phyloP scores from a whole-genome alignment of 1,139 yeast genomes.

The Ogataea hybrid region DNA sequence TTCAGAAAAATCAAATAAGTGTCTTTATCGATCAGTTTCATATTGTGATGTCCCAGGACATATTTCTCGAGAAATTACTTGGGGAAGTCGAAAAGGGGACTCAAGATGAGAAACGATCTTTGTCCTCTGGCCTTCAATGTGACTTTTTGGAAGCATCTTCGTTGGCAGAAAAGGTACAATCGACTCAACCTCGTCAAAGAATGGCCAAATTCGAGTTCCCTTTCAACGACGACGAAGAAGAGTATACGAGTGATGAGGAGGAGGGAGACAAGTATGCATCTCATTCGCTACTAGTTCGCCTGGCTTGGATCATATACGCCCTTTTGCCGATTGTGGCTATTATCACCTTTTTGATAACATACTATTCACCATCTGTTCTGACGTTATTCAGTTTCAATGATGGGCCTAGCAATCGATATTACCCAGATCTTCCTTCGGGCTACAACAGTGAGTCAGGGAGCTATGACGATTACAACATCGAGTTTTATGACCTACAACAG shows the following conservation, averaged over 20 bases:
- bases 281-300: conserved; percentile 9
- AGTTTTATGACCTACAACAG: conserved; percentile 52
- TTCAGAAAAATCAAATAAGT: conserved; percentile 4
- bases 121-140: not conserved
- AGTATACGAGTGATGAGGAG: conserved; percentile 10
- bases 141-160: conserved; percentile 9
- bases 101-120: not conserved
- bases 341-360: conserved; percentile 10
- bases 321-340: conserved; percentile 16
- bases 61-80: conserved; percentile 14
- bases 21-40: conserved; percentile 1
- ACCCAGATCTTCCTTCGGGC: conserved; percentile 28
- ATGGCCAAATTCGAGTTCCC: conserved; percentile 12
- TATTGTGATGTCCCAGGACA: conserved; percentile 11
- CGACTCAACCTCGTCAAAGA: conserved; percentile 10
- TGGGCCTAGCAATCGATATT: conserved; percentile 13
- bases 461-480: conserved; percentile 31
- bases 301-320: conserved; percentile 21
- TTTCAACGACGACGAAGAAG: conserved; percentile 7
- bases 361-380: conserved; percentile 7
- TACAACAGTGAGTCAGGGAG: conserved; percentile 23
- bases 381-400: conserved; percentile 4
- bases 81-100: conserved; percentile 14
- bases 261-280: conserved; percentile 9
- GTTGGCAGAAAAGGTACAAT: conserved; percentile 7